Percentiles rank a stretch among this genome's conserved stretches.
These are phyloP conservation scores for Trifolium repens DNA, from an alignment of 306 rosid genomes.

Conservation along the genomic window DNA sequence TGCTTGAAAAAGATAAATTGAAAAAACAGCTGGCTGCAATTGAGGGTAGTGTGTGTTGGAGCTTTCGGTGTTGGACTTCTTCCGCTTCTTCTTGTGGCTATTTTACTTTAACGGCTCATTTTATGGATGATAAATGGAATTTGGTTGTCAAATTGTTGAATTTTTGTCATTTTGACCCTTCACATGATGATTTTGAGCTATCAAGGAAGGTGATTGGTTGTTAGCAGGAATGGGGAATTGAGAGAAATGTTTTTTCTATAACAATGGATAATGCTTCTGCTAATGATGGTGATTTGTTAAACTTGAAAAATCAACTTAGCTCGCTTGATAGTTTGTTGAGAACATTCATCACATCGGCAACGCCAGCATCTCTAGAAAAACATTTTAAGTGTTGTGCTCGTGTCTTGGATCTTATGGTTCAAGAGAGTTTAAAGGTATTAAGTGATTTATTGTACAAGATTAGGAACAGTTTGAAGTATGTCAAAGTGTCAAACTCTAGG, in stretches of 20 bases:
- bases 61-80: constrained; percentile 14
- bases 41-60: constrained; percentile 17
- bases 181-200: too few relatives aligned
- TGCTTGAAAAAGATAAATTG: constrained; percentile 24
- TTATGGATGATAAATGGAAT: constrained; percentile 28
- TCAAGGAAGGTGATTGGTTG: too few relatives aligned
- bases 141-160: constrained; percentile 25
- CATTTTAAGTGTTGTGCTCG: too few relatives aligned
- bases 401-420: background rate
- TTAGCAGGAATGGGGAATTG: too few relatives aligned
- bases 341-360: too few relatives aligned
- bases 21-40: constrained; percentile 17
- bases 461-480: constrained; percentile 17
- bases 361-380: too few relatives aligned
- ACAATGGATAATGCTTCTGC: too few relatives aligned
- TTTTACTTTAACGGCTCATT: constrained; percentile 28
- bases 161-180: background rate
- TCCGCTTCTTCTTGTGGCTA: background rate
- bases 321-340: too few relatives aligned
- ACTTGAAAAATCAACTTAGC: too few relatives aligned
- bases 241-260: too few relatives aligned
- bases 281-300: too few relatives aligned
- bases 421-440: constrained; percentile 24
- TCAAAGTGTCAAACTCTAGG: background rate
- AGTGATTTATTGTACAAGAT: constrained; percentile 11